Percentiles rank a stretch among this genome's conserved stretches.
phyloP scores from a whole-genome alignment of 2,329 filamentous ascomycete species.

The Scortechinia acanthostroma region DNA sequence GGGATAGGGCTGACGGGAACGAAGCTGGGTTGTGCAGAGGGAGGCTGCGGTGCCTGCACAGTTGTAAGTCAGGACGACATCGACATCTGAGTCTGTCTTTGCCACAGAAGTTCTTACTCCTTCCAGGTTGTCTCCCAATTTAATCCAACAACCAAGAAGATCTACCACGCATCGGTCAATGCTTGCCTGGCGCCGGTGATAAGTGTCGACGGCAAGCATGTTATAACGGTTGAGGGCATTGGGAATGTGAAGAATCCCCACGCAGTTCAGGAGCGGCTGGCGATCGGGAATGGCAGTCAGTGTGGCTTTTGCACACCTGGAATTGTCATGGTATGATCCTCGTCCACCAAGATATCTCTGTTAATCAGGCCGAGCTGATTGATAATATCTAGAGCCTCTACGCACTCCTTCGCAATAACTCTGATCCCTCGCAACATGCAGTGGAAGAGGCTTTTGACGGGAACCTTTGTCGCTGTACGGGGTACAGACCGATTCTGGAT shows the following conservation, averaged over 20 bases:
- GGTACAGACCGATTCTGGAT: slow-evolving; percentile 88
- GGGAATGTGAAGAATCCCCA: slow-evolving; percentile 82
- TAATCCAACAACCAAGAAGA: slow-evolving; percentile 83
- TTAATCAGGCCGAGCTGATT: background rate
- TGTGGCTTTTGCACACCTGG: slow-evolving; percentile 93
- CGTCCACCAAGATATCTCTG: background rate
- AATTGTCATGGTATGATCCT: slow-evolving; percentile 63
- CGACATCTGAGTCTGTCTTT: too few species aligned
- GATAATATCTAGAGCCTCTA: slow-evolving; percentile 64
- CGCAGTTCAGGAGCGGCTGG: slow-evolving; percentile 83
- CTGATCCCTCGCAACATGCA: slow-evolving; percentile 70
- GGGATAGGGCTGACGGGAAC: slow-evolving; percentile 91
- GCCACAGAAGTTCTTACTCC: too few species aligned
- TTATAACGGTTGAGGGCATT: slow-evolving; percentile 95
- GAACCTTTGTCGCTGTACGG: slow-evolving; percentile 90
- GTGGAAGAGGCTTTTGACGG: slow-evolving; percentile 96
- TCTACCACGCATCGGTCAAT: slow-evolving; percentile 96
- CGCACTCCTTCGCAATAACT: slow-evolving; percentile 79
- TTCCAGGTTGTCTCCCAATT: slow-evolving; percentile 72
- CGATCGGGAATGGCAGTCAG: slow-evolving; percentile 85
- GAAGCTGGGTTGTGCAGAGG: slow-evolving; percentile 92
- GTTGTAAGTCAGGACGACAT: slow-evolving; percentile 53
- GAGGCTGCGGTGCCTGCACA: slow-evolving; percentile 92
- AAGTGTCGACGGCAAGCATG: slow-evolving; percentile 93
- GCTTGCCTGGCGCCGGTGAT: slow-evolving; percentile 88